Evolutionary conservation across 495 filamentous ascomycete species (phyloP).

Genomic region (Astrocystis sublimbata): DNA sequence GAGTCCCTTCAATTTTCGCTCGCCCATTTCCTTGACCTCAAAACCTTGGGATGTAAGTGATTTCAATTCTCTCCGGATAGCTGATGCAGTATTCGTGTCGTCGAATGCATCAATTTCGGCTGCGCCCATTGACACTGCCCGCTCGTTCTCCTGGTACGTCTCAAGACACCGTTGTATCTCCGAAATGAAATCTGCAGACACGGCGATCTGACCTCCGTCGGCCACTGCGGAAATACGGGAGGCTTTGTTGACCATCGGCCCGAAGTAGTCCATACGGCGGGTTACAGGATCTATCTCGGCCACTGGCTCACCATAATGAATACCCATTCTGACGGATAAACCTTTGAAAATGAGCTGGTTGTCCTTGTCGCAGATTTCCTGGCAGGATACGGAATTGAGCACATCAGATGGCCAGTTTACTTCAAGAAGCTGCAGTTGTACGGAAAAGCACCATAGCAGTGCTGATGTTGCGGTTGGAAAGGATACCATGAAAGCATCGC

Average conservation of each 20-base stretch:
- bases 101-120: slow-evolving; percentile 67
- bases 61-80: slow-evolving; percentile 85
- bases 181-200: slow-evolving; percentile 92
- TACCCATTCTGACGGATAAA: slow-evolving; percentile 94
- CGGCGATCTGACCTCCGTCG: slow-evolving; percentile 96
- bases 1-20: slow-evolving; percentile 90
- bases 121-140: slow-evolving; percentile 63
- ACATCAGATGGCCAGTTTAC: slow-evolving; percentile 94
- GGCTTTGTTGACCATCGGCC: slow-evolving; percentile 97
- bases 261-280: slow-evolving; percentile 98
- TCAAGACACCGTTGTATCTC: slow-evolving; percentile 92
- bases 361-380: slow-evolving; percentile 78
- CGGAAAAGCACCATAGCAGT: slow-evolving; percentile 92
- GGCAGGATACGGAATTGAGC: slow-evolving; percentile 79
- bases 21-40: slow-evolving; percentile 92
- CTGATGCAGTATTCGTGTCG: slow-evolving; percentile 66
- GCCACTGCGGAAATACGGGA: slow-evolving; percentile 89
- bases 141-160: slow-evolving; percentile 75
- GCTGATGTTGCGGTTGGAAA: slow-evolving; percentile 94
- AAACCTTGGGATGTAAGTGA: slow-evolving; percentile 90
- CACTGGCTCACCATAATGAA: slow-evolving; percentile 92
- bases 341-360: slow-evolving; percentile 89
- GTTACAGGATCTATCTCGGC: slow-evolving; percentile 95
- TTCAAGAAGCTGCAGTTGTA: slow-evolving; percentile 82
- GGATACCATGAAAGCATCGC: slow-evolving; percentile 98